Conservation (phyloP, 1,284 basidiomycete genomes). For the Pyrrhoderma lamaoense region DNA sequence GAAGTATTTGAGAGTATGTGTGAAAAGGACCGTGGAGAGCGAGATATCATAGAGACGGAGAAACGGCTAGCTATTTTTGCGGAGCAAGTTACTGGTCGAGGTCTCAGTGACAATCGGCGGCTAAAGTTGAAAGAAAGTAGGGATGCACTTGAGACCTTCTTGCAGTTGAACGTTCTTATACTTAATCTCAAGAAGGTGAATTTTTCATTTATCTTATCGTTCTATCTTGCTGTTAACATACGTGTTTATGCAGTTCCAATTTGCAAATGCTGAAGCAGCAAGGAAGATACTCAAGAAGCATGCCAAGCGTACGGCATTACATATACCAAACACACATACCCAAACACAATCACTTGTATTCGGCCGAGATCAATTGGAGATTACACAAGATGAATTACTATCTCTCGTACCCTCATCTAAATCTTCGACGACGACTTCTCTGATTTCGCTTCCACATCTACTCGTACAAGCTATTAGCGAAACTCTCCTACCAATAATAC, state of each 20-base stretch:
- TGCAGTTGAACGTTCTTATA: slow-evolving; percentile 76
- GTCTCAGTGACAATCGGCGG: slow-evolving; percentile 49
- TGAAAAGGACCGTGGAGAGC: slow-evolving; percentile 73
- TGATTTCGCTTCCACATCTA: slow-evolving; percentile 62
- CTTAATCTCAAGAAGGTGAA: slow-evolving; percentile 78
- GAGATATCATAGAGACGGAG: slow-evolving; percentile 70
- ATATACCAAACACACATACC: slow-evolving; percentile 30
- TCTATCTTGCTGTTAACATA: background rate
- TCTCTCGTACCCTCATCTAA: slow-evolving; percentile 20
- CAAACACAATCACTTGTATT: background rate
- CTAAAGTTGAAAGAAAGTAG: slow-evolving; percentile 59
- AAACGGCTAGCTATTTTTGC: slow-evolving; percentile 65
- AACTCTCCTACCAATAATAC: slow-evolving; percentile 78
- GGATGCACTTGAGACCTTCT: slow-evolving; percentile 69
- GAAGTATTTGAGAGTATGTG: slow-evolving; percentile 80
- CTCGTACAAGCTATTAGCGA: slow-evolving; percentile 84
- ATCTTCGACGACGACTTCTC: slow-evolving; percentile 14
- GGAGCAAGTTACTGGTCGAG: slow-evolving; percentile 54
- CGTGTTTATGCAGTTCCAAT: slow-evolving; percentile 50
- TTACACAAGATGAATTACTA: slow-evolving; percentile 12
- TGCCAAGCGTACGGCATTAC: slow-evolving; percentile 76
- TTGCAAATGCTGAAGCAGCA: slow-evolving; percentile 83
- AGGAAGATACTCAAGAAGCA: slow-evolving; percentile 94
- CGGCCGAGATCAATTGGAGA: background rate
- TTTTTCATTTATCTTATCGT: slow-evolving; percentile 15